phyloP scores from a whole-genome alignment of 805 yeast species.

The Dipodascus albidus region DNA sequence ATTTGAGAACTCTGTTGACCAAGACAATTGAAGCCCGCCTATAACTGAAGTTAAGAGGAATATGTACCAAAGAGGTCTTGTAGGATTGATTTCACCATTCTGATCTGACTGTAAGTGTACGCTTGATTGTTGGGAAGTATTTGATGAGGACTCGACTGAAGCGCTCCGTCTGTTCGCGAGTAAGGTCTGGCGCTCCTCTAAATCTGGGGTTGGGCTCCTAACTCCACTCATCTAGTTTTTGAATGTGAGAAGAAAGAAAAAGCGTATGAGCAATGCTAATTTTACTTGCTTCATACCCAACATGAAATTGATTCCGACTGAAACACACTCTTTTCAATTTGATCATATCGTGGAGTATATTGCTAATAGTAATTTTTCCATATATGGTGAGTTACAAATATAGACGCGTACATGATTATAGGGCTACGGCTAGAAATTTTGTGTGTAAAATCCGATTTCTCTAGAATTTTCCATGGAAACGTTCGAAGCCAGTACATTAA shows the following conservation, averaged over 20 bases:
- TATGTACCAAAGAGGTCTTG: conserved; percentile 33
- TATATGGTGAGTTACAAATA: not conserved
- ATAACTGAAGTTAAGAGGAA: conserved; percentile 36
- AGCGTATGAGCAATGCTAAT: too few species aligned
- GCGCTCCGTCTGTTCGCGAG: too few species aligned
- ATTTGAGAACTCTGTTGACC: conserved; percentile 56
- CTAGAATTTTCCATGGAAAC: conserved; percentile 1
- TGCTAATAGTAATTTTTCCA: too few species aligned
- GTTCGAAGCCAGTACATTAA: not conserved
- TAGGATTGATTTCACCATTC: conserved; percentile 28
- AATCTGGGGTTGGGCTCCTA: not conserved
- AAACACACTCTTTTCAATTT: too few species aligned
- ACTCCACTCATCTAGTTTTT: not conserved
- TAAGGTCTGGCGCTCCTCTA: not conserved
- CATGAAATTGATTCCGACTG: too few species aligned
- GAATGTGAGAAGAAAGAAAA: too few species aligned
- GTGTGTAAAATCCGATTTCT: too few species aligned
- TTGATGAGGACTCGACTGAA: too few species aligned
- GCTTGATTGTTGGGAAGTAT: too few species aligned
- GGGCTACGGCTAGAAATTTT: not conserved
- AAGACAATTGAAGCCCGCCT: conserved; percentile 51
- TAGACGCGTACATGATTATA: not conserved
- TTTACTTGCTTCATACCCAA: too few species aligned
- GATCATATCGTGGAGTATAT: too few species aligned
- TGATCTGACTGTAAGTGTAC: too few species aligned